Conservation (phyloP, 257 asterid genomes). For the Nyctanthes arbortristis region DNA sequence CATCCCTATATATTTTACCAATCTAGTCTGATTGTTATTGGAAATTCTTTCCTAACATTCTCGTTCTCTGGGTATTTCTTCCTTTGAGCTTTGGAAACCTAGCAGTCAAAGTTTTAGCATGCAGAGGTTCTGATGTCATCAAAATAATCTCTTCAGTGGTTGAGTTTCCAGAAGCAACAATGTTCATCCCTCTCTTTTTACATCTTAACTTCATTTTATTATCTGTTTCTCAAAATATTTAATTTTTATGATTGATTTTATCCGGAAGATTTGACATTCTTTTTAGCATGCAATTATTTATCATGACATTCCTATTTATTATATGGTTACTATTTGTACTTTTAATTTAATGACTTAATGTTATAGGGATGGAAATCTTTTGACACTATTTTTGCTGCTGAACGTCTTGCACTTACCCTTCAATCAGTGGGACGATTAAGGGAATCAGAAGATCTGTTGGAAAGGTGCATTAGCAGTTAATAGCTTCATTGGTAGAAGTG, state of each 20-base stretch:
- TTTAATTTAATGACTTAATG: slow-evolving; percentile 15
- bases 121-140: not conserved
- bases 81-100: too few relatives aligned
- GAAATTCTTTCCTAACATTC: too few relatives aligned
- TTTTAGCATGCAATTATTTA: slow-evolving; percentile 6
- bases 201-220: not conserved
- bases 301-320: not conserved
- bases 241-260: not conserved
- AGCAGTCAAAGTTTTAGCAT: too few relatives aligned
- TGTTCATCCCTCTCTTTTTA: not conserved
- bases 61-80: too few relatives aligned
- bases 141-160: not conserved
- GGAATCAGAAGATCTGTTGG: slow-evolving; percentile 80
- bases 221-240: slow-evolving; percentile 2
- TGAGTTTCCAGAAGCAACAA: not conserved
- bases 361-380: slow-evolving; percentile 80
- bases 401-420: slow-evolving; percentile 77
- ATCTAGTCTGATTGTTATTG: too few relatives aligned
- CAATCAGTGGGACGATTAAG: slow-evolving; percentile 59
- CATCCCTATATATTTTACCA: too few relatives aligned
- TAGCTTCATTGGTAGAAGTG: slow-evolving; percentile 26
- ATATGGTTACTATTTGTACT: not conserved
- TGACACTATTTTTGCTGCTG: slow-evolving; percentile 81
- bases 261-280: not conserved
- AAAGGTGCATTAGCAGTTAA: slow-evolving; percentile 51